These are phyloP conservation scores for Cladosporium sp. DNA, from an alignment of 2,329 filamentous ascomycete genomes.

Conservation along the genomic window DNA sequence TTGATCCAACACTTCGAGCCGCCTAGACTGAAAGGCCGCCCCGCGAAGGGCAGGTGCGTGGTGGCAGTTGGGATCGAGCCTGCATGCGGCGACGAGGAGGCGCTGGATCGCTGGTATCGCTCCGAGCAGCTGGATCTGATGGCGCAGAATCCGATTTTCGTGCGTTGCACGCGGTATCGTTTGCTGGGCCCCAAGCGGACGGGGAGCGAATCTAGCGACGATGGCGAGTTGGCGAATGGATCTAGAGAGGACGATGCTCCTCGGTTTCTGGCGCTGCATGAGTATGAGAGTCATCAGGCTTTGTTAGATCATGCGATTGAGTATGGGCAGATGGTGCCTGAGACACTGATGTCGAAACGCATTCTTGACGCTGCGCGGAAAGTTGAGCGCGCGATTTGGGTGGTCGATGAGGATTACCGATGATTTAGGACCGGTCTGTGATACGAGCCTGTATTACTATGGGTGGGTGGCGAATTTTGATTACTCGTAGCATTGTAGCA, in stretches of 20 bases:
- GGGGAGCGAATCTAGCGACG: background rate
- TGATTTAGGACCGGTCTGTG: background rate
- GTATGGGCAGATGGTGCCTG: conserved; percentile 19
- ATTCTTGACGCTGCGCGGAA: conserved; percentile 17
- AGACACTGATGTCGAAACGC: conserved; percentile 21
- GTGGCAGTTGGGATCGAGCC: conserved; percentile 23
- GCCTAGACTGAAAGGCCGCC: background rate
- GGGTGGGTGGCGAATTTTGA: background rate
- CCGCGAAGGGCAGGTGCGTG: conserved; percentile 18
- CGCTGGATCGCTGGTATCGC: conserved; percentile 24
- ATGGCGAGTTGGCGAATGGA: background rate
- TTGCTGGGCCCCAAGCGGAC: conserved; percentile 1
- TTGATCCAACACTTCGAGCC: conserved; percentile 22
- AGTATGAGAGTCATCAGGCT: conserved; percentile 20
- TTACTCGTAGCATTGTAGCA: background rate
- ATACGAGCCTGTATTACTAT: background rate
- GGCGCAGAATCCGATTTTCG: conserved; percentile 19
- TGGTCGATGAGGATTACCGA: conserved; percentile 14
- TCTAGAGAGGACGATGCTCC: conserved; percentile 18
- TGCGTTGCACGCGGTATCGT: conserved; percentile 22
- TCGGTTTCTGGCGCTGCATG: conserved; percentile 21
- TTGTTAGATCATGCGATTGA: conserved; percentile 23
- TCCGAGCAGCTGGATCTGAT: conserved; percentile 21
- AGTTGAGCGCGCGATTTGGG: conserved; percentile 23
- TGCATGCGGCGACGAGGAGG: conserved; percentile 17